Evolutionary conservation across 1,284 basidiomycete genomes (phyloP), one percentile per base, ranked within the genome.

Genomic region (Baeospora myosura): DNA sequence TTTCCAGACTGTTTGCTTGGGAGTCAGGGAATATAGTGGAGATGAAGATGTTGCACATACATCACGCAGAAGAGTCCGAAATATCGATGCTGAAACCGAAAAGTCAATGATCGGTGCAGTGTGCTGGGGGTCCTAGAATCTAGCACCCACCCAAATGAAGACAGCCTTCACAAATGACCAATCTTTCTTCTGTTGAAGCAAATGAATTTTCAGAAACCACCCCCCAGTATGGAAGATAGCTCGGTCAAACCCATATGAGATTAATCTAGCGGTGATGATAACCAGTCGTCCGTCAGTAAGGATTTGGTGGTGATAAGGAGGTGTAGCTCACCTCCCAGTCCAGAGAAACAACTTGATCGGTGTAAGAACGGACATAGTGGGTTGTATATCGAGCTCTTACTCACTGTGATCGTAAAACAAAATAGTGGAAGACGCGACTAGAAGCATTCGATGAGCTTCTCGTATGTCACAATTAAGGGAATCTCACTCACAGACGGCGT

Each of bases 321-420:
- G 5, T 34, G 12, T n/a, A n/a, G 11, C 30, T 17, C 26, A 44
- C 43, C 38, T 44, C 43, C 8, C 30, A 14, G 12, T 32, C 30
- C 3, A 44, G 21, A n/a, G 43, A 39, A 6, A 44, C 25, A 14
- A 44, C 43, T 44, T 18, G 7, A 16, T 3, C 21, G 12, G 10
- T 17, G 11, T 14, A 14, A 38, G 4, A 43, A 37, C 20, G 16
- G 7, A 30, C 5, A 16, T 16, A 10, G 10, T 12, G 25, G 16
- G n/a, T 16, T 16, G 16, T 16, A 21, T 18, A 20, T 2, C 14
- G 37, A 17, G 1, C 5, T 6, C 18, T 14, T 14, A 36, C 38
- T 33, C 32, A 44, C 43, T 10, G 25, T 44, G 43, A 22, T 44
- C 43, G 29, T 44, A 44, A 5, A 44, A 16, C n/a, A 44, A 16